Base-by-base conservation (phyloP, 116 monocot species). In the Posidonia oceanica region DNA sequence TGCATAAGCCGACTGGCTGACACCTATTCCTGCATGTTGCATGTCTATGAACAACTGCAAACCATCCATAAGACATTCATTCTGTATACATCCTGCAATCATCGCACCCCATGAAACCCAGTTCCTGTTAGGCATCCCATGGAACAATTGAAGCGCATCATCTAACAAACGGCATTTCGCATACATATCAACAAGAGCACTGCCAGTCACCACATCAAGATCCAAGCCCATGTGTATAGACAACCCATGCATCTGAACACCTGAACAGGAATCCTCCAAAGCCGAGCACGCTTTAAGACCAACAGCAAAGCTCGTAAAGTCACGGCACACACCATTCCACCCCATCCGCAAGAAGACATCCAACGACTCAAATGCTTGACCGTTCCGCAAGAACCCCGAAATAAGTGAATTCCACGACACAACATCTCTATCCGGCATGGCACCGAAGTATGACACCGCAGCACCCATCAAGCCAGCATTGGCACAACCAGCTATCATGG, bases 111-210 rank as follows among this genome's bases (percentile, higher is more conserved):
- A 93, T 3, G 93, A 79, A 14, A 93, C 86, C 75, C 37, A 77
- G 54, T 88, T 93, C 75, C 58, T 80, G 51, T 76, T 72, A 0
- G 72, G 74, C 82, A 93, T 82, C 41, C 75, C 78, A 51, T 64
- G 4, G 68, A 93, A 93, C n/a, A 80, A 72, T 39, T 29, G 7
- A 36, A 86, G 61, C 0, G 86, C 80, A 10, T 76, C 82, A 0
- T 61, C 61, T 3, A 88, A 53, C 41, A 60, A 52, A 62, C 74
- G 70, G 68, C 84, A 84, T 57, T 93, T 93, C 0, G 82, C 86
- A 62, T 93, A 93, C 86, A 93, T 86, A 58, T 88, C 93, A 3
- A 84, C 75, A 11, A 88, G 20, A 37, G 93, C 88, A 64, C 82
- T 88, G 29, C 88, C 84, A 0, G 80, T 67, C 36, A 88, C 72